Conservation (phyloP, 1,284 basidiomycete genomes). For the Ustilago trichophora region DNA sequence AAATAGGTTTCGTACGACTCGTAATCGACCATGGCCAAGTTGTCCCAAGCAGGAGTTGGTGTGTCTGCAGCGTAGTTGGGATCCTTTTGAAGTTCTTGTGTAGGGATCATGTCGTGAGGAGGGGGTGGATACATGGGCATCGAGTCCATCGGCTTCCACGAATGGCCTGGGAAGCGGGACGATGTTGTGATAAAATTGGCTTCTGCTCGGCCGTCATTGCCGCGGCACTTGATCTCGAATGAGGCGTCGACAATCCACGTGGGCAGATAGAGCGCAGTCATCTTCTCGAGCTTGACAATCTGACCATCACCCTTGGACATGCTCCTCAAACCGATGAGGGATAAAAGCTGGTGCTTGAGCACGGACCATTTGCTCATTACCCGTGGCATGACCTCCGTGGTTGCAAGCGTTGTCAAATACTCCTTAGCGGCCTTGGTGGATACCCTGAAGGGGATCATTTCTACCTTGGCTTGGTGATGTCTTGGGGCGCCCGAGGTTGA, state of each 20-base stretch:
- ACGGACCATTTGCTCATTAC: slow-evolving; percentile 18
- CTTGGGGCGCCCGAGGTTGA: slow-evolving; percentile 10
- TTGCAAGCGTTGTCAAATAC: slow-evolving; percentile 22
- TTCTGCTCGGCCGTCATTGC: slow-evolving; percentile 40
- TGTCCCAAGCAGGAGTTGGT: slow-evolving; percentile 16
- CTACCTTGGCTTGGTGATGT: slow-evolving; percentile 39
- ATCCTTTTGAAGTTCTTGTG: slow-evolving; percentile 4
- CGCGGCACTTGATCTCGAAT: slow-evolving; percentile 43
- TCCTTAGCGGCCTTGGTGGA: slow-evolving; percentile 20
- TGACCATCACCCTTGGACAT: slow-evolving; percentile 6
- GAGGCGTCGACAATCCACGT: slow-evolving; percentile 44
- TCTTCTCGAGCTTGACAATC: slow-evolving; percentile 27
- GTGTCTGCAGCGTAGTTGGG: slow-evolving; percentile 2
- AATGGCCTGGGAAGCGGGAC: slow-evolving; percentile 35
- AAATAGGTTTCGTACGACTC: slow-evolving; percentile 27
- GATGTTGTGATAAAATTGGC: slow-evolving; percentile 25
- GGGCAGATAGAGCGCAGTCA: slow-evolving; percentile 43
- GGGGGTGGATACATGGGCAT: slow-evolving; percentile 36
- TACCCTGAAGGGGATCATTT: slow-evolving; percentile 35
- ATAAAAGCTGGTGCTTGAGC: slow-evolving; percentile 22
- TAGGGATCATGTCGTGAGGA: slow-evolving; percentile 25
- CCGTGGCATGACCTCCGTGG: slow-evolving; percentile 22
- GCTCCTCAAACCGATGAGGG: slow-evolving; percentile 14
- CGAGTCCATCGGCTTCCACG: slow-evolving; percentile 47
- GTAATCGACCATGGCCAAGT: slow-evolving; percentile 36